Conservation (phyloP, 2,329 filamentous ascomycete species). For the Cryphonectria naterciae region DNA sequence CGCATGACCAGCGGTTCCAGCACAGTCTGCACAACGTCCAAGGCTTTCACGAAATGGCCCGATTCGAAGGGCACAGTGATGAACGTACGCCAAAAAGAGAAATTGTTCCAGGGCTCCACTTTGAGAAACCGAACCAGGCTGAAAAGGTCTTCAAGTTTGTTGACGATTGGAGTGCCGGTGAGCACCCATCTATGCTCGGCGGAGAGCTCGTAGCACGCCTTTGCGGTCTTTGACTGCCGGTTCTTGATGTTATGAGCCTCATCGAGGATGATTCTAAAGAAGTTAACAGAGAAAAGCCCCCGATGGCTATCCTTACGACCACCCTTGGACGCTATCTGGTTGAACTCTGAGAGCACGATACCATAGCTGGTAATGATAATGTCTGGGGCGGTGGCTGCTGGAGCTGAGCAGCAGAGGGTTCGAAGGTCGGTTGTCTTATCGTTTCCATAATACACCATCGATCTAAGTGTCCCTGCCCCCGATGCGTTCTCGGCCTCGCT, state of each 20-base stretch:
- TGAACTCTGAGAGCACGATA: slow-evolving; percentile 86
- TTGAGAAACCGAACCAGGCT: slow-evolving; percentile 89
- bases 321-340: slow-evolving; percentile 68
- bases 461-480: slow-evolving; percentile 77
- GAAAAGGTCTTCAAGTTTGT: slow-evolving; percentile 92
- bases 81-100: slow-evolving; percentile 98
- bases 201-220: slow-evolving; percentile 88
- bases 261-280: slow-evolving; percentile 93
- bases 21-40: slow-evolving; percentile 97
- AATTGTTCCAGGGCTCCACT: slow-evolving; percentile 98
- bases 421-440: slow-evolving; percentile 83
- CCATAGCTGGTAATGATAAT: slow-evolving; percentile 96
- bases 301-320: slow-evolving; percentile 67
- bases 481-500: slow-evolving; percentile 94
- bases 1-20: slow-evolving; percentile 93
- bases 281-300: slow-evolving; percentile 88
- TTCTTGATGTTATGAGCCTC: slow-evolving; percentile 95
- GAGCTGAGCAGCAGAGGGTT: slow-evolving; percentile 75
- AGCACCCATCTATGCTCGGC: slow-evolving; percentile 89
- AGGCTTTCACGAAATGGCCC: slow-evolving; percentile 87
- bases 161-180: slow-evolving; percentile 96
- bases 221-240: slow-evolving; percentile 87
- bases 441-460: slow-evolving; percentile 87
- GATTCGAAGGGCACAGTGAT: slow-evolving; percentile 97
- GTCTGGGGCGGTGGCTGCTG: slow-evolving; percentile 77